A percentile compares a stretch with the other conserved stretches of the same genome.
phyloP scores from a whole-genome alignment of 2,329 filamentous ascomycete species.

The Sporothrix globosa region DNA sequence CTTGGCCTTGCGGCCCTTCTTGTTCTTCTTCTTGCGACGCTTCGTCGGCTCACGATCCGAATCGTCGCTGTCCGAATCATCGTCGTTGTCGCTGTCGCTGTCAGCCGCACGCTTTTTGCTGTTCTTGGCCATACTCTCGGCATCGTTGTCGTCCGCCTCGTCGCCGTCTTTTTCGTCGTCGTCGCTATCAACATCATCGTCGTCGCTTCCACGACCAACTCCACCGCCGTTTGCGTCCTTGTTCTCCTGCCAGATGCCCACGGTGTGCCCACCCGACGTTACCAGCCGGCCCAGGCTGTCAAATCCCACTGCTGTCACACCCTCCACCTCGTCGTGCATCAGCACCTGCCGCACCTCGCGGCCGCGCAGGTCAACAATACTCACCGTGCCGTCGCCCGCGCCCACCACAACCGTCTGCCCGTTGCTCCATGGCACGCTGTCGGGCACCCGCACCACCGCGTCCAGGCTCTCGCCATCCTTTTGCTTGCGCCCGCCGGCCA shows the following conservation, averaged over 20 bases:
- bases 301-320: slow-evolving; percentile 79
- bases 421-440: slow-evolving; percentile 63
- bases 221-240: slow-evolving; percentile 44
- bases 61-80: slow-evolving; percentile 39
- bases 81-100: slow-evolving; percentile 46
- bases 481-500: slow-evolving; percentile 59
- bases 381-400: slow-evolving; percentile 76
- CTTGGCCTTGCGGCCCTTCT: slow-evolving; percentile 38
- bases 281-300: slow-evolving; percentile 86
- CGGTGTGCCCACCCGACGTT: slow-evolving; percentile 78
- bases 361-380: slow-evolving; percentile 72
- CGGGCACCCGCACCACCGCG: slow-evolving; percentile 71
- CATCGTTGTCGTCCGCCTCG: slow-evolving; percentile 51
- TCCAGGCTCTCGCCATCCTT: slow-evolving; percentile 77
- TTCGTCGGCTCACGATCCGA: slow-evolving; percentile 39
- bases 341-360: slow-evolving; percentile 71
- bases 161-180: slow-evolving; percentile 43
- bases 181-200: slow-evolving; percentile 34
- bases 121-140: slow-evolving; percentile 48
- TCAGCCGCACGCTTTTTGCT: slow-evolving; percentile 50
- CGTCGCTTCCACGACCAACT: neutral
- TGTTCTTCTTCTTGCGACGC: slow-evolving; percentile 44
- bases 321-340: slow-evolving; percentile 85
- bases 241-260: slow-evolving; percentile 89
- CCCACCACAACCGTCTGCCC: slow-evolving; percentile 79